phyloP scores from a whole-genome alignment of 257 asterid genomes.

The Przewalskia tangutica region DNA sequence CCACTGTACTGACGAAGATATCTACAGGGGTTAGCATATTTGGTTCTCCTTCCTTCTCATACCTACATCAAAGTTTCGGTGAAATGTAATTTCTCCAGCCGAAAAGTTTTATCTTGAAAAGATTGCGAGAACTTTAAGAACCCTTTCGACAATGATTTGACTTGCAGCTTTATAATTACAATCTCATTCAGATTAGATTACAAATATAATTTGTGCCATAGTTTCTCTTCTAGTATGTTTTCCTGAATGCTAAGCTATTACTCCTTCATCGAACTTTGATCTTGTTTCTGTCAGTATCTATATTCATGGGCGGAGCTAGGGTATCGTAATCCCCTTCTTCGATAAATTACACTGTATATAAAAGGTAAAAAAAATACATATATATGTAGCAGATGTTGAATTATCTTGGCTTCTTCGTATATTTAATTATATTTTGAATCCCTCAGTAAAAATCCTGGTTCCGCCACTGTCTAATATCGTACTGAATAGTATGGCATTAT shows the following conservation, averaged over 20 bases:
- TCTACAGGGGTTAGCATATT: slow-evolving; percentile 80
- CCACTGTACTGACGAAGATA: slow-evolving; percentile 87
- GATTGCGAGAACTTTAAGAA: not conserved
- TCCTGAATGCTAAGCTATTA: not conserved
- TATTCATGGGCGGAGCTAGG: not conserved
- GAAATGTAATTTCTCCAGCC: not conserved
- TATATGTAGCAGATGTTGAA: too few relatives aligned
- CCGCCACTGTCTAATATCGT: not conserved
- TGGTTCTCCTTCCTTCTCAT: slow-evolving; percentile 90
- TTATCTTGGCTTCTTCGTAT: too few relatives aligned
- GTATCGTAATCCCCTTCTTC: too few relatives aligned
- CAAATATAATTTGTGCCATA: not conserved
- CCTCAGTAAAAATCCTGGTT: too few relatives aligned
- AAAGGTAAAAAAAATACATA: too few relatives aligned
- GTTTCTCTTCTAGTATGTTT: not conserved
- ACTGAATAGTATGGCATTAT: not conserved
- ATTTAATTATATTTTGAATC: too few relatives aligned
- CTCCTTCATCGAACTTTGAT: not conserved
- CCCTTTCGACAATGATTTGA: not conserved
- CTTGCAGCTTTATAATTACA: not conserved
- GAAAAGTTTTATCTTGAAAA: not conserved
- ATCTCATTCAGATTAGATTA: not conserved
- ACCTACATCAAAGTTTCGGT: slow-evolving; percentile 37
- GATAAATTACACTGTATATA: too few relatives aligned
- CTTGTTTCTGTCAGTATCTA: not conserved